Conservation (phyloP, 768 basidiomycete genomes). For the Suillus luteus region DNA sequence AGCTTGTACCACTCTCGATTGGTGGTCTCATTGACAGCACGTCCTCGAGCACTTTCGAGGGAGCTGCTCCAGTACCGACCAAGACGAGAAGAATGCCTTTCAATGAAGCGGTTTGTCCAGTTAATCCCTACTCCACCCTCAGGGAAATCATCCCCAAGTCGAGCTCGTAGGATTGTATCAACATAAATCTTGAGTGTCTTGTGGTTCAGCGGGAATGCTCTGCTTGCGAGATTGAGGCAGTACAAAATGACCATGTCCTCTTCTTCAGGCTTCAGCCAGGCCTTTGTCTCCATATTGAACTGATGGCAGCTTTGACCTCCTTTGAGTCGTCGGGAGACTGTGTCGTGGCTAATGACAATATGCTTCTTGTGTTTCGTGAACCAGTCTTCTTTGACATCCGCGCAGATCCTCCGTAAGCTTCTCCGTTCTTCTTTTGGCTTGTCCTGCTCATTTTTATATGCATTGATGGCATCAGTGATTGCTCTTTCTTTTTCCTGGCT, state of each 20-base stretch:
- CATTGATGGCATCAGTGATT: slow-evolving; percentile 5
- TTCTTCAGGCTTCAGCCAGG: slow-evolving; percentile 35
- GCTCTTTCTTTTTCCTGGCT: neutral
- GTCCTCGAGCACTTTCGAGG: too few relatives aligned
- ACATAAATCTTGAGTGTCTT: slow-evolving; percentile 30
- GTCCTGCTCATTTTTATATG: slow-evolving; percentile 3
- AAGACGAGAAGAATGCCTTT: too few relatives aligned
- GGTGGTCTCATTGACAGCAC: too few relatives aligned
- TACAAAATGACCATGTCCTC: slow-evolving; percentile 31
- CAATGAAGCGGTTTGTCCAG: too few relatives aligned
- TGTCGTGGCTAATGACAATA: slow-evolving; percentile 18
- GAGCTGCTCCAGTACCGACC: too few relatives aligned
- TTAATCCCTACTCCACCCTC: too few relatives aligned
- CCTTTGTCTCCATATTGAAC: slow-evolving; percentile 22
- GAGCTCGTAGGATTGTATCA: too few relatives aligned
- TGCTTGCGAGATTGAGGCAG: slow-evolving; percentile 28
- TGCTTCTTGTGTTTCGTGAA: slow-evolving; percentile 15
- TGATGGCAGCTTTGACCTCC: slow-evolving; percentile 23
- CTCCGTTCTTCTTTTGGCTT: slow-evolving; percentile 6
- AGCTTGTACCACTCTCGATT: too few relatives aligned
- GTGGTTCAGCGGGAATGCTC: slow-evolving; percentile 40
- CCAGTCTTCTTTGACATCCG: slow-evolving; percentile 15
- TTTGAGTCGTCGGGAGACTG: slow-evolving; percentile 17
- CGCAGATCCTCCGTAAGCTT: slow-evolving; percentile 16
- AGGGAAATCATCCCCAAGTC: too few relatives aligned